Evolutionary conservation across 164 flowering plant species (phyloP), one percentile per base, ranked within the genome.

Genomic region (Umbellularia californica): DNA sequence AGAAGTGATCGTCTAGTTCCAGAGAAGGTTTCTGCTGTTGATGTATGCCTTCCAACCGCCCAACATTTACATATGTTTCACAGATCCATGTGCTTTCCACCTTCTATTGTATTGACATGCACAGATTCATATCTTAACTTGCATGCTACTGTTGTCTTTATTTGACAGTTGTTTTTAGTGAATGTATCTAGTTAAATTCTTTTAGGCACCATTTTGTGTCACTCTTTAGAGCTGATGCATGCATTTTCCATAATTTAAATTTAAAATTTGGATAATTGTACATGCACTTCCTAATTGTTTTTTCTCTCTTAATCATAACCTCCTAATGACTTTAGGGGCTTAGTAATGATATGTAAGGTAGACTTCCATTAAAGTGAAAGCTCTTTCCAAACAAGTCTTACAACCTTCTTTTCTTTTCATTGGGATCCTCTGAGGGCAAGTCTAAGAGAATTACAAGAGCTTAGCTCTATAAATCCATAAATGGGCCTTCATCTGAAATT

Each of bases 1-100:
- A 83, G 97, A 79, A 87, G 85, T 73, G 99, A 95, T 79, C 91
- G 99, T 51, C 75, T 87, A 71, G 83, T 93, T 75, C 99, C 99
- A 52, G 85, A 87, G 77, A 90, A 87, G 84, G 97, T 89, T 80
- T 72, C 94, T 58, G 65, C 84, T 55, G 75, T 81, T 77, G 79
- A 87, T 82, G 98, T 93, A 89, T 77, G 91, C 72, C 47, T 25
- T 35, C 23, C 70, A 35, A n/a, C 65, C 77, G 10, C 28, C 11
- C 58, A 15, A 12, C 12, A 47, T 69, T n/a, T 9, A 19, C 47
- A 28, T 20, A 41, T 69, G 28, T 23, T 67, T 23, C 27, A 64
- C 23, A 1, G 41, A 28, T 67, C 22, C n/a, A 15, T 69, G n/a
- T 47, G 19, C 24, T 3, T 19, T 41, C 24, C 24, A 47, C 71